Base-by-base conservation (phyloP, 768 basidiomycete genomes). In the Pisolithus tinctorius region DNA sequence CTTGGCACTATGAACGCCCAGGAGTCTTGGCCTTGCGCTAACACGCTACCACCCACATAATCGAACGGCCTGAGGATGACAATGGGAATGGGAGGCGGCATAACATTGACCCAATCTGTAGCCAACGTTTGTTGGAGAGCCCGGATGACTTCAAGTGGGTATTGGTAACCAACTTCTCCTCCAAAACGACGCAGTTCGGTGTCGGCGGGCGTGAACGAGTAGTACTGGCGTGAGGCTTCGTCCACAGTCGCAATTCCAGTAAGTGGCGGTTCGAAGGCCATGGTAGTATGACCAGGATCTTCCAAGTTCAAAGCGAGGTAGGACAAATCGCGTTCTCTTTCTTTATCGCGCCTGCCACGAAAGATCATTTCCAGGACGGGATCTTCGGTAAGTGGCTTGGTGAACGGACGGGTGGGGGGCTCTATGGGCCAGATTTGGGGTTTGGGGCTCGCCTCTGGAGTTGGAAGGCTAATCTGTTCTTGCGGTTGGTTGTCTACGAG, bases 41-140 rank as follows among this genome's bases (percentile, higher is more conserved):
- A 31, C 14, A 10, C 0, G 16, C n/a, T 20, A 1, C 46, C 45
- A n/a, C 46, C 55, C 3, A 63, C 1, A 43, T 62, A 11, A 34
- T 65, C 66, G 13, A 10, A 11, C 3, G 17, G 8, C 7, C 55
- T 56, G 38, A 66, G 25, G 5, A 67, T 51, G 25, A 65, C 44
- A 6, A 53, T 48, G 0, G 61, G 66, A 4, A 65, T 56, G 4
- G 64, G 65, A 1, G 34, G 0, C 5, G 61, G 65, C 46, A 30
- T 52, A 0, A 58, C 61, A 3, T 11, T 31, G 17, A 2, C 25
- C 55, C 55, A 61, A 16, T 48, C 34, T 34, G 13, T 20, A 2
- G 1, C 9, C n/a, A 67, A 48, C 4, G 48, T 50, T 0, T 10
- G 10, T 25, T 53, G 64, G 10, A 65, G 25, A 17, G 14, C 17